Evolutionary conservation across 2,329 filamentous ascomycete genomes (phyloP), one percentile per base, ranked within the genome.

Genomic region (Aureobasidium sp.): DNA sequence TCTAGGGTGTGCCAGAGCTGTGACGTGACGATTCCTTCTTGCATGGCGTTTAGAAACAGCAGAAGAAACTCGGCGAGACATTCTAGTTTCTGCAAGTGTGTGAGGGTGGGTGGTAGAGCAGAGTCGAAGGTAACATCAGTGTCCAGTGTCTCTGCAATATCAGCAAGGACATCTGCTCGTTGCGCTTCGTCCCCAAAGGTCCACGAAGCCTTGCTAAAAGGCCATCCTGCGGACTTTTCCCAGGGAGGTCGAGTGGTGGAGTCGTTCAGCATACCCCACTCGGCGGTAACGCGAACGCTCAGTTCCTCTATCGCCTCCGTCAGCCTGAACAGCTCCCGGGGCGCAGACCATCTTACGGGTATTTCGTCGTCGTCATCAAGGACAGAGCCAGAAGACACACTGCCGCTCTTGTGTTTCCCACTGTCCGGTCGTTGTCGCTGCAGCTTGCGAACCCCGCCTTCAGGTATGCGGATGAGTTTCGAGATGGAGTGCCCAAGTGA

Each of bases 401-500:
- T 53, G 13, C 46, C 49, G 9, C 15, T 31, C 8, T 29, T 47
- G 7, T 8, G 17, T 13, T 67, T 68, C 51, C 67, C 66, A 53
- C 68, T 66, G 15, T 65, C 40, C 74, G 79, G 68, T 77, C 79
- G 67, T 79, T 82, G 49, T 76, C 79, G 62, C 82, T 86, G 64
- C 21, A 90, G 78, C 61, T 88, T 88, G 5, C 94, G 87, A 4
- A 92, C 90, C 11, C 83, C 83, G 19, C 81, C 79, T 82, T 92
- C 85, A 0, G 94, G 92, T 4, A 96, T 84, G 19, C 87, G 84
- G 53, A 95, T 90, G 9, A 99, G 80, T 68, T 95, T 92, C 62
- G 92, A 87, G n/a, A 99, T 81, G 0, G 89, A 92, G 38, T 90
- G 85, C 0, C 89, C 90, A 51, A 97, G 89, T 67, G 86, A 89